phyloP scores from a whole-genome alignment of 1,284 basidiomycete genomes.

The Ustilago cynodontis region DNA sequence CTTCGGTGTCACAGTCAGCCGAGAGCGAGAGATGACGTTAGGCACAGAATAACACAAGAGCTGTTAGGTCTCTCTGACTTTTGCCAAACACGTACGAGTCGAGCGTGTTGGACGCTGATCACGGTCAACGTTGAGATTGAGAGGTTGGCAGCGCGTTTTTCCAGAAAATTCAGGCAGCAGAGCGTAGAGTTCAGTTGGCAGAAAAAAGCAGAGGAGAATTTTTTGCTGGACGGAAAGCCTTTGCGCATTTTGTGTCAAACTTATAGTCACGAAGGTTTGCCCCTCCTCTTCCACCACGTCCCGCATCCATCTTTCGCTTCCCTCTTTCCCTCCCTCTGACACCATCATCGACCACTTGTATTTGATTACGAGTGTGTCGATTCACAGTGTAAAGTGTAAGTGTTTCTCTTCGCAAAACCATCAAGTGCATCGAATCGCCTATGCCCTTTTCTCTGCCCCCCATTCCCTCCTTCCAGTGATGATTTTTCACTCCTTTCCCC shows the following conservation, averaged over 20 bases:
- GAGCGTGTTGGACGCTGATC: background rate
- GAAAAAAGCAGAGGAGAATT: constrained; percentile 14
- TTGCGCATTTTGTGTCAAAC: constrained; percentile 6
- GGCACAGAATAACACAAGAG: background rate
- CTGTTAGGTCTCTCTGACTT: too few species aligned
- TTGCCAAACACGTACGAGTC: constrained; percentile 27
- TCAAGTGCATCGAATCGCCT: background rate
- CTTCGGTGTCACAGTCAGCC: background rate
- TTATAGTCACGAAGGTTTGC: constrained; percentile 13
- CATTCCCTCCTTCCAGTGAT: constrained; percentile 39
- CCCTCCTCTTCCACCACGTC: constrained; percentile 5
- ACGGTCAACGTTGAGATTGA: constrained; percentile 19
- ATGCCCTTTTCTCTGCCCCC: constrained; percentile 1
- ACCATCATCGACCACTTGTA: constrained; percentile 43
- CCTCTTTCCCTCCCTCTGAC: background rate
- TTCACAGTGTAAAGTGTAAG: constrained; percentile 38
- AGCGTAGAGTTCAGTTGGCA: constrained; percentile 10
- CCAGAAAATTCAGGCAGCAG: constrained; percentile 16
- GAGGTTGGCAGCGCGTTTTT: constrained; percentile 14
- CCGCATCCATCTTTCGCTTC: background rate
- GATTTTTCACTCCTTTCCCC: constrained; percentile 69
- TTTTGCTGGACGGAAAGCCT: constrained; percentile 6
- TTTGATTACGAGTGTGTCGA: constrained; percentile 33
- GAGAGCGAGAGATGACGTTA: constrained; percentile 37
- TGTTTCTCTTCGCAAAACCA: constrained; percentile 5